phyloP scores from a whole-genome alignment of 306 rosid species.

The Pueraria montana region DNA sequence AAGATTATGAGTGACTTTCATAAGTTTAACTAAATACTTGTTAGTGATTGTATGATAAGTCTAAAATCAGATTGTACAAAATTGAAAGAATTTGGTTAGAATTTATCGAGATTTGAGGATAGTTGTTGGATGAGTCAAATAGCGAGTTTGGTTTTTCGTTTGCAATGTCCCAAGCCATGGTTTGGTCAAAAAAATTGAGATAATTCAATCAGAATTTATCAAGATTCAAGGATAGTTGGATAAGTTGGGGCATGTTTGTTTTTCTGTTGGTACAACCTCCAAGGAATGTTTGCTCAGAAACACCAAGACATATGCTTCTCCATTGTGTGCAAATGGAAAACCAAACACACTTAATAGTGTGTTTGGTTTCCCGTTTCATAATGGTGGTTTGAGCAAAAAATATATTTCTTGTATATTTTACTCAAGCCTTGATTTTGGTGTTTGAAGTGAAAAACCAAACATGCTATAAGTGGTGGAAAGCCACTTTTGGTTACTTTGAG shows the following conservation, averaged over 20 bases:
- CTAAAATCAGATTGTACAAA: background rate
- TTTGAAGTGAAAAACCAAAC: background rate
- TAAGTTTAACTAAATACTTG: background rate
- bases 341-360: no score
- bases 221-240: background rate
- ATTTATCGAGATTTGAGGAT: background rate
- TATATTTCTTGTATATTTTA: background rate
- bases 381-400: background rate
- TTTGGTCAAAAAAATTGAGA: background rate
- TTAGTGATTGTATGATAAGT: background rate
- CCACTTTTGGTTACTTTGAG: background rate
- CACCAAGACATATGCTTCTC: background rate
- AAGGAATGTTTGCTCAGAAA: background rate
- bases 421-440: background rate
- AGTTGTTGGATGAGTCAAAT: background rate
- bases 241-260: background rate
- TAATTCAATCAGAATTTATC: background rate
- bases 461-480: background rate
- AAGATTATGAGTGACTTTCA: background rate
- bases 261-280: background rate
- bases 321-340: background rate
- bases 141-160: background rate
- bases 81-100: background rate
- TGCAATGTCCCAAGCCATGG: background rate
- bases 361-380: background rate